These are phyloP conservation scores for Sinapis alba DNA, from an alignment of 441 rosid species.

Conservation along the genomic window DNA sequence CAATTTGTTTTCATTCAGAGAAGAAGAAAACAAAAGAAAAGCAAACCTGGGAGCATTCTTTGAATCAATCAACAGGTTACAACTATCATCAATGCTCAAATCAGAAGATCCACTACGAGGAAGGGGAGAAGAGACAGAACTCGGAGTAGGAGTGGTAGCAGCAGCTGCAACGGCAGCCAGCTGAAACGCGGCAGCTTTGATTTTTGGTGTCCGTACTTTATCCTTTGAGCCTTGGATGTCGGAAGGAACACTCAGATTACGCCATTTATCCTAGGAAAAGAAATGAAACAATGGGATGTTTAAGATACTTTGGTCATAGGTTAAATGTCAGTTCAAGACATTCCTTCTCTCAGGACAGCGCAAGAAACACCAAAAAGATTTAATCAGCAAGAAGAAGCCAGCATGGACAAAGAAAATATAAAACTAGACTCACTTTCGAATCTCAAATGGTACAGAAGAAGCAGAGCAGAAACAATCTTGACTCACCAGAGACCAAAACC, in stretches of 20 bases:
- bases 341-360: neutral
- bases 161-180: constrained; percentile 45
- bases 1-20: neutral
- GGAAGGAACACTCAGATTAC: constrained; percentile 73
- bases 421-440: neutral
- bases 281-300: constrained; percentile 11
- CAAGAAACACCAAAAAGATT: neutral
- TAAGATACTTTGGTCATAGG: constrained; percentile 16
- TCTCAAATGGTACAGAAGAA: neutral
- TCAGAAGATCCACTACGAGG: constrained; percentile 34
- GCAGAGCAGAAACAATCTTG: neutral
- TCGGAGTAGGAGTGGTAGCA: constrained; percentile 37
- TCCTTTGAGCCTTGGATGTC: constrained; percentile 67
- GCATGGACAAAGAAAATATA: neutral
- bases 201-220: constrained; percentile 57
- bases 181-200: constrained; percentile 51
- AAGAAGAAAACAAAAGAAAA: constrained; percentile 26
- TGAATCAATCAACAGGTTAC: constrained; percentile 38
- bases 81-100: constrained; percentile 42
- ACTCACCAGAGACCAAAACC: neutral
- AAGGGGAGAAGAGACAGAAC: constrained; percentile 32
- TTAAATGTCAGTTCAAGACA: constrained; percentile 9
- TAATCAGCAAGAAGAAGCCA: neutral
- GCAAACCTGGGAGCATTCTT: constrained; percentile 60
- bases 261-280: constrained; percentile 76